A percentile compares a stretch with the other conserved stretches of the same genome.
Conservation (phyloP, 352 stramenopile genomes). For the Phytophthora sojae region DNA sequence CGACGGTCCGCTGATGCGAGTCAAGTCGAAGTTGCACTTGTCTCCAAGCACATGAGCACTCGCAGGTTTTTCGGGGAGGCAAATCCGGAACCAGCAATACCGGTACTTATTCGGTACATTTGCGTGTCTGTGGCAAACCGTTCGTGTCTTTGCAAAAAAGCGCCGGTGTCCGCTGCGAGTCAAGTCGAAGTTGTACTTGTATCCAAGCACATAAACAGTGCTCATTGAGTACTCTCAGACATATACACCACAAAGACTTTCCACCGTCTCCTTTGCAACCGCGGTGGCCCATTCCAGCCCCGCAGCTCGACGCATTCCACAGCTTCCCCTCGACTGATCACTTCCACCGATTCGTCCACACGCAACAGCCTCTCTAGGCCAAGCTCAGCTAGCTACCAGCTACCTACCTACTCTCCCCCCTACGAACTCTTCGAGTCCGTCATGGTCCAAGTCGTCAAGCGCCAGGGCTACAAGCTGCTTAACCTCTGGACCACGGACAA, state of each 20-base stretch:
- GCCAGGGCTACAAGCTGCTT: conserved; percentile 36
- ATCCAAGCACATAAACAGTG: no score
- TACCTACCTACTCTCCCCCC: background rate
- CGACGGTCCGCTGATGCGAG: no score
- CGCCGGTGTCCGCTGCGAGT: background rate
- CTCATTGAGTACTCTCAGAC: background rate
- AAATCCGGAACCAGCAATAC: background rate
- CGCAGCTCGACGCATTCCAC: background rate
- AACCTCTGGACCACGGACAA: conserved; percentile 74
- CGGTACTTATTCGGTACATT: background rate
- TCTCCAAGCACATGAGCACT: no score
- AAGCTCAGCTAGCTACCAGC: no score
- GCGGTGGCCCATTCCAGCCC: background rate
- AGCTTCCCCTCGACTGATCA: background rate
- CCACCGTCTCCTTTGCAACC: background rate
- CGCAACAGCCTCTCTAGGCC: conserved; percentile 17
- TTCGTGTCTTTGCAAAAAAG: background rate
- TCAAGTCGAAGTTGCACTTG: no score
- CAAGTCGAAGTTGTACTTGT: conserved; percentile 1
- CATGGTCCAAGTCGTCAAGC: conserved; percentile 32
- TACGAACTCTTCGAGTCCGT: background rate
- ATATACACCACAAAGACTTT: background rate
- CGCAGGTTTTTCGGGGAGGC: background rate
- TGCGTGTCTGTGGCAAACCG: background rate
- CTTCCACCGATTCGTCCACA: background rate